Conservation (phyloP, 257 asterid genomes). For the Linaria vulgaris region DNA sequence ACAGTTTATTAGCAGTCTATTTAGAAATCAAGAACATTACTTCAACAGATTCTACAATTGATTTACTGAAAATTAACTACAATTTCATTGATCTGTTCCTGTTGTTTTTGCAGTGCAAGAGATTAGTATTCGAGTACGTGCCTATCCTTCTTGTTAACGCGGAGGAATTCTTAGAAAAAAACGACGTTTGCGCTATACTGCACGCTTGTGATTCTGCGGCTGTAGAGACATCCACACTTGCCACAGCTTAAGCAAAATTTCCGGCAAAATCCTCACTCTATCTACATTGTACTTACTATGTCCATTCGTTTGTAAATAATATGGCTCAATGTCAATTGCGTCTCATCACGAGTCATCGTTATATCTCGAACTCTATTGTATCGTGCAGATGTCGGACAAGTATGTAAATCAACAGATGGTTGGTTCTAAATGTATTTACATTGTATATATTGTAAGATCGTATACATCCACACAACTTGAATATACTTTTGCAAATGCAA, state of each 20-base stretch:
- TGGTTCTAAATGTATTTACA: no score
- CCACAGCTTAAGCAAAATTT: slow-evolving; percentile 41
- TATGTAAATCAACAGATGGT: no score
- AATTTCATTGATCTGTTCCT: not conserved
- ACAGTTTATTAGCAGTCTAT: no score
- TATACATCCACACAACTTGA: no score
- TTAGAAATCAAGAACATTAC: no score
- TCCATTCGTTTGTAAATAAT: no score
- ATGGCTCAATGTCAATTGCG: slow-evolving; percentile 1
- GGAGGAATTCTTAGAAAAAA: slow-evolving; percentile 70
- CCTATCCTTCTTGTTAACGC: slow-evolving; percentile 74
- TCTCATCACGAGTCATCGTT: not conserved
- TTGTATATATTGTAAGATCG: no score
- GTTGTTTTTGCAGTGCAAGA: slow-evolving; percentile 71
- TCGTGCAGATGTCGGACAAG: not conserved
- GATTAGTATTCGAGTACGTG: slow-evolving; percentile 75
- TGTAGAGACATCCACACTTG: slow-evolving; percentile 38
- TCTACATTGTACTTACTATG: no score
- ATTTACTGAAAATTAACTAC: not conserved
- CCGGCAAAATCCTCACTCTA: not conserved
- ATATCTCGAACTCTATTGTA: not conserved
- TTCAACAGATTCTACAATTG: no score
- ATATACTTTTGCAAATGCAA: no score
- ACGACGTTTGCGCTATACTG: slow-evolving; percentile 56
- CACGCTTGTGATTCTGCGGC: slow-evolving; percentile 60